Evolutionary conservation across 345 rosid species (phyloP).

Genomic region (Aquilaria malaccensis): DNA sequence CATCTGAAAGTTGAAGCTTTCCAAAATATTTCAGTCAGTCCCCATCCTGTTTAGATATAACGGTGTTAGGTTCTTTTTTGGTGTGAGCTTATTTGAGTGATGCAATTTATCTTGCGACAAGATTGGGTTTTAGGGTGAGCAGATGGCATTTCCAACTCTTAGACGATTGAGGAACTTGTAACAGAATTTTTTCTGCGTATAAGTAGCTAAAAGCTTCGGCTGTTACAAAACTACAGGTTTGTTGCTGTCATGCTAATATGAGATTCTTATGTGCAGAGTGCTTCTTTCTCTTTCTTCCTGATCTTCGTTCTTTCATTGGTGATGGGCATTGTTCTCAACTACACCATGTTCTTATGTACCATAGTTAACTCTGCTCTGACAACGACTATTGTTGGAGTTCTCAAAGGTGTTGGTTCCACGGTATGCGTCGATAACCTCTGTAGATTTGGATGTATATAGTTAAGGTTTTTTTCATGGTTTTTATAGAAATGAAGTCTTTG

Average conservation of each 20-base stretch:
- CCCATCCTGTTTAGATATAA: too few relatives aligned
- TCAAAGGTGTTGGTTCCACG: conserved; percentile 95
- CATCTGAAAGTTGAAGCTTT: too few relatives aligned
- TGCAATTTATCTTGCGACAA: too few relatives aligned
- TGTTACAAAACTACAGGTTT: too few relatives aligned
- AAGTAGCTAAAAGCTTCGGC: too few relatives aligned
- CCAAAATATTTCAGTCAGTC: too few relatives aligned
- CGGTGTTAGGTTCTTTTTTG: too few relatives aligned
- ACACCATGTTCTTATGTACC: conserved; percentile 95
- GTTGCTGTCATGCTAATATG: conserved; percentile 4
- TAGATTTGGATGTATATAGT: background rate
- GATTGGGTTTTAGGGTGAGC: too few relatives aligned
- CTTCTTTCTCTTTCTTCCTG: conserved; percentile 61
- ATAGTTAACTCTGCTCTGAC: conserved; percentile 95
- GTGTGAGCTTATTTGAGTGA: too few relatives aligned
- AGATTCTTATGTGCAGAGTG: conserved; percentile 46
- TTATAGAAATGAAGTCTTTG: background rate
- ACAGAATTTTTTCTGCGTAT: too few relatives aligned
- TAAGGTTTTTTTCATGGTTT: background rate
- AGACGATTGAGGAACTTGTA: too few relatives aligned
- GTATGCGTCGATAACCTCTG: conserved; percentile 33
- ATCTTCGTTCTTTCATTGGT: conserved; percentile 67
- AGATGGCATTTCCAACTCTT: background rate
- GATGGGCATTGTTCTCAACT: conserved; percentile 94
- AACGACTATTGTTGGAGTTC: conserved; percentile 96